phyloP scores from a whole-genome alignment of 768 basidiomycete genomes.

The Heimioporus sp. region DNA sequence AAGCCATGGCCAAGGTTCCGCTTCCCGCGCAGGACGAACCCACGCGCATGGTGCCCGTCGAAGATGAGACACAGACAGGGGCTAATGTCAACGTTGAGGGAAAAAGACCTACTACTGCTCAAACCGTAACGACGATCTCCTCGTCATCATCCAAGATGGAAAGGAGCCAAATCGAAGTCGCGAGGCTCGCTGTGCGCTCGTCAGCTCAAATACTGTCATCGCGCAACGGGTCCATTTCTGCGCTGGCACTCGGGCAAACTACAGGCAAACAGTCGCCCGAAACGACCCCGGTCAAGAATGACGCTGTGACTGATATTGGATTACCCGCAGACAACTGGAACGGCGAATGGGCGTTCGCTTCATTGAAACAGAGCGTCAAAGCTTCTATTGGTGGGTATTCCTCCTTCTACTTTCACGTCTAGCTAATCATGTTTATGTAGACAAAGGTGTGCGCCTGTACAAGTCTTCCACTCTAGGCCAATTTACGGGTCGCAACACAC shows the following conservation, averaged over 20 bases:
- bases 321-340: conserved; percentile 26
- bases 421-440: conserved; percentile 32
- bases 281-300: conserved; percentile 4
- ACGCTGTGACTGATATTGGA: conserved; percentile 18
- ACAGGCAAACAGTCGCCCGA: conserved; percentile 7
- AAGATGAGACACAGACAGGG: conserved; percentile 2
- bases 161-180: conserved; percentile 29
- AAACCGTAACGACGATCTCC: conserved; percentile 16
- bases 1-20: no score
- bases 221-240: conserved; percentile 20
- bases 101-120: conserved; percentile 6
- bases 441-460: conserved; percentile 65
- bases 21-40: background rate
- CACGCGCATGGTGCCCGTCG: conserved; percentile 1
- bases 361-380: conserved; percentile 69
- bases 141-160: conserved; percentile 24
- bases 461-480: conserved; percentile 59
- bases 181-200: conserved; percentile 26
- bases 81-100: background rate
- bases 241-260: conserved; percentile 11
- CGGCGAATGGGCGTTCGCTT: conserved; percentile 40
- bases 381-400: conserved; percentile 62
- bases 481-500: conserved; percentile 31
- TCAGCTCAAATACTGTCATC: conserved; percentile 29
- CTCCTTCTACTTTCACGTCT: background rate